These are phyloP conservation scores for Fusarium hainanense DNA, from an alignment of 2,329 filamentous ascomycete species.

Conservation along the genomic window DNA sequence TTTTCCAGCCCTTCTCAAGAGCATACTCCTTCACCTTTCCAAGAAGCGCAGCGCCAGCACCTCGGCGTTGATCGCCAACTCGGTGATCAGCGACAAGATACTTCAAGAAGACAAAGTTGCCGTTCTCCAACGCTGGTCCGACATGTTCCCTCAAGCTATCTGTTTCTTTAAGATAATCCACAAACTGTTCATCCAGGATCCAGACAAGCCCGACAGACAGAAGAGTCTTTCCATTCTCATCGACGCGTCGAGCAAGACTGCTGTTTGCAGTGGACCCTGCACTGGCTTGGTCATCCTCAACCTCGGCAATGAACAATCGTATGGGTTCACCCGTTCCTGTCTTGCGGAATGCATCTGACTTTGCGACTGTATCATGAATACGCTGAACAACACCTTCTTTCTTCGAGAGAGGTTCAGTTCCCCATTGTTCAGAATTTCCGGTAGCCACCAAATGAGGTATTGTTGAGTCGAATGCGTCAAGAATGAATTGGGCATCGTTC, in stretches of 20 bases:
- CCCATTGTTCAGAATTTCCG: constrained; percentile 48
- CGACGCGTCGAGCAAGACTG: constrained; percentile 30
- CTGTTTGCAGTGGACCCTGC: constrained; percentile 4
- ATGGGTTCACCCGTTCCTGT: constrained; percentile 41
- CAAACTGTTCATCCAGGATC: constrained; percentile 13
- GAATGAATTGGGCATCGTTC: constrained; percentile 47
- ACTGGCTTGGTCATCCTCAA: constrained; percentile 21
- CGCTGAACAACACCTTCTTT: constrained; percentile 39
- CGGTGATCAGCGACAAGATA: constrained; percentile 29
- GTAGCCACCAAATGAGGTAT: constrained; percentile 44
- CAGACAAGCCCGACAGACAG: constrained; percentile 30
- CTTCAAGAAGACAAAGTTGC: constrained; percentile 32
- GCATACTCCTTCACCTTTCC: constrained; percentile 34
- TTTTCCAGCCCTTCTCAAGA: constrained; percentile 20
- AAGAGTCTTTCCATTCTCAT: constrained; percentile 23
- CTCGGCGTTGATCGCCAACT: constrained; percentile 25
- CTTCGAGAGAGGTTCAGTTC: constrained; percentile 40
- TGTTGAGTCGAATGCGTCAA: constrained; percentile 47
- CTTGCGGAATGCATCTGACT: constrained; percentile 43
- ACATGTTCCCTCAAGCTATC: constrained; percentile 24
- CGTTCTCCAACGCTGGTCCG: constrained; percentile 18
- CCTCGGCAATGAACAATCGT: constrained; percentile 47
- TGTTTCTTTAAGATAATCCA: constrained; percentile 21
- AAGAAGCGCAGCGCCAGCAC: constrained; percentile 29
- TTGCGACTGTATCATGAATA: constrained; percentile 32